Evolutionary conservation across 257 asterid genomes (phyloP).

Genomic region (Solanum chmielewskii): DNA sequence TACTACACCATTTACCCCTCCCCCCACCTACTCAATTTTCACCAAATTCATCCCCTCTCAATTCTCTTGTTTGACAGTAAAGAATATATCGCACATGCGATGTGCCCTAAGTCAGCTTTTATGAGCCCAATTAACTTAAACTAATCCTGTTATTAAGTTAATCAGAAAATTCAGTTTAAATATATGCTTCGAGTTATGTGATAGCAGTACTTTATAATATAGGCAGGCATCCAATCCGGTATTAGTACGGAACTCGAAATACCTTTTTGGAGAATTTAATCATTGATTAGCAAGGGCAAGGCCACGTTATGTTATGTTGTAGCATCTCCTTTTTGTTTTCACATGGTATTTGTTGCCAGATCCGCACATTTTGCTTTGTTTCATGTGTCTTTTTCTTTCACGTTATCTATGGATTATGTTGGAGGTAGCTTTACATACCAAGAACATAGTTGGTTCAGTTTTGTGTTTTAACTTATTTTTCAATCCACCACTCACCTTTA

Average conservation of each 20-base stretch:
- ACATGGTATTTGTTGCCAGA: constrained; percentile 45
- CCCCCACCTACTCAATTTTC: constrained; percentile 3
- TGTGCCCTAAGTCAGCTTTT: neutral
- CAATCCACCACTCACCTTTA: neutral
- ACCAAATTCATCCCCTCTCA: neutral
- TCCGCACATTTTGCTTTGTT: constrained; percentile 19
- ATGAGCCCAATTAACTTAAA: neutral
- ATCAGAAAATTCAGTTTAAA: neutral
- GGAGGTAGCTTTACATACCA: neutral
- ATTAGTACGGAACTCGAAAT: neutral
- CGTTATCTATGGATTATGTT: constrained; percentile 2
- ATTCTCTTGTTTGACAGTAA: neutral
- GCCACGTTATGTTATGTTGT: neutral
- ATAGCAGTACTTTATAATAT: neutral
- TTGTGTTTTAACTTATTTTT: neutral
- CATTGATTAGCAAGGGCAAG: neutral
- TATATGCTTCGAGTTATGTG: neutral
- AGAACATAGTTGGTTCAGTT: constrained; percentile 1
- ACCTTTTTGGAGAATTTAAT: neutral
- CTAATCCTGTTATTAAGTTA: neutral
- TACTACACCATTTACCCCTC: neutral
- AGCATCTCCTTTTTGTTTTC: constrained; percentile 11
- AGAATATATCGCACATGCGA: constrained; percentile 9
- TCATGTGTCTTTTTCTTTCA: constrained; percentile 11
- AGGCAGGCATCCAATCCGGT: neutral